These are phyloP conservation scores for Apiospora hydei DNA, from an alignment of 2,329 filamentous ascomycete genomes.

Conservation along the genomic window DNA sequence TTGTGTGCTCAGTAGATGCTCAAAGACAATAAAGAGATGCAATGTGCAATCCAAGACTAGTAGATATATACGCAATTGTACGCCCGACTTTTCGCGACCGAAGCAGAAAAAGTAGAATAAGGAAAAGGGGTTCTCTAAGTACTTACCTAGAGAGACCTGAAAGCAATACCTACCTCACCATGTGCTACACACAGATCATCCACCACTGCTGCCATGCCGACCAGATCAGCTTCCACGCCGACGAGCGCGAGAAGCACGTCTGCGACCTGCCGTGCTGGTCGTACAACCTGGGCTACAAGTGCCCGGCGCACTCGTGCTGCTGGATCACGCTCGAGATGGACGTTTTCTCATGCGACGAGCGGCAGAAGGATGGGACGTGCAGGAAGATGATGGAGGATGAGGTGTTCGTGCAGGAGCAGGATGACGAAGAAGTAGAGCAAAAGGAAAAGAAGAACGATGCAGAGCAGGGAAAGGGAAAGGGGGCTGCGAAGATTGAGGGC, in stretches of 20 bases:
- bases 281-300: slow-evolving; percentile 6
- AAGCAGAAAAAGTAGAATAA: not conserved
- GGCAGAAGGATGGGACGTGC: not conserved
- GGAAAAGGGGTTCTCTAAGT: not conserved
- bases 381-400: slow-evolving; percentile 5
- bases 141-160: not conserved
- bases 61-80: not conserved
- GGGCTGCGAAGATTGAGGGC: not conserved
- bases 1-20: not conserved
- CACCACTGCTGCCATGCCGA: slow-evolving; percentile 11
- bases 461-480: not conserved
- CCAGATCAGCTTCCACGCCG: slow-evolving; percentile 2
- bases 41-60: not conserved
- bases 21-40: not conserved
- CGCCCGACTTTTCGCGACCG: not conserved
- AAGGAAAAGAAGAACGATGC: not conserved
- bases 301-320: not conserved
- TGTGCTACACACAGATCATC: slow-evolving; percentile 10
- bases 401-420: not conserved
- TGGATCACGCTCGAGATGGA: slow-evolving; percentile 1
- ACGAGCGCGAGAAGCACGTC: not conserved
- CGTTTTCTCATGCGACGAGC: not conserved
- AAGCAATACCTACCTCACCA: not conserved
- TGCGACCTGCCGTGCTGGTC: not conserved
- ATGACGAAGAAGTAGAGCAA: not conserved